Evolutionary conservation across 768 basidiomycete species (phyloP).

Genomic region (Russula lepida): DNA sequence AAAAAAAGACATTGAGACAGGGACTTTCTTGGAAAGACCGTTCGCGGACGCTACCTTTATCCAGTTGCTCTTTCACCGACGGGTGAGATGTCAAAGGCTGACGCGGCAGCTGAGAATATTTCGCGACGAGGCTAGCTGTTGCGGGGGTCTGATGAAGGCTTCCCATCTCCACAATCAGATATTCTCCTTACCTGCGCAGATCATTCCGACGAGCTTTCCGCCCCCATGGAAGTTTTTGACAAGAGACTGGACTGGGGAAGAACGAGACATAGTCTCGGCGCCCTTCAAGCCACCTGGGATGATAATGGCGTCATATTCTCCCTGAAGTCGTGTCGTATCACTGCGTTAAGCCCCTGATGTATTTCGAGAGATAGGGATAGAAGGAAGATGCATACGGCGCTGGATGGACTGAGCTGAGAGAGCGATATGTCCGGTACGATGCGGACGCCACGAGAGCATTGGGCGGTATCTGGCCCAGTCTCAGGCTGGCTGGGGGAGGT

Average conservation of each 20-base stretch:
- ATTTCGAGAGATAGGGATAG: neutral
- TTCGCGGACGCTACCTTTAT: conserved; percentile 34
- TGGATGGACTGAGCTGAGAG: conserved; percentile 1
- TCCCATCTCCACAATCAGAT: neutral
- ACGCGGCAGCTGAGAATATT: conserved; percentile 47
- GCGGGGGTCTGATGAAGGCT: neutral
- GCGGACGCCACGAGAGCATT: conserved; percentile 16
- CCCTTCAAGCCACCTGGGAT: conserved; percentile 77
- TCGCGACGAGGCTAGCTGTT: conserved; percentile 39
- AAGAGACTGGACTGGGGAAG: conserved; percentile 50
- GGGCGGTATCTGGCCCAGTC: neutral
- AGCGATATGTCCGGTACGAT: conserved; percentile 14
- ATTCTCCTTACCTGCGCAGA: conserved; percentile 61
- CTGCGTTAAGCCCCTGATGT: neutral
- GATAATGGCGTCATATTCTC: conserved; percentile 57
- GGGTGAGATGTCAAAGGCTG: conserved; percentile 77
- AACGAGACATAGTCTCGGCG: conserved; percentile 61
- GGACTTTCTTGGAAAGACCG: neutral
- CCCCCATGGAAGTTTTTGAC: conserved; percentile 47
- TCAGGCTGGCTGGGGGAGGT: conserved; percentile 23
- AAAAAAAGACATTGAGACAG: neutral
- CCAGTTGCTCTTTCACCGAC: conserved; percentile 52
- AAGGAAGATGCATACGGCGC: conserved; percentile 2
- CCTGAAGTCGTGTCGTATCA: conserved; percentile 31
- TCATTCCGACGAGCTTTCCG: conserved; percentile 68